These are phyloP conservation scores for Ophiocordyceps camponoti-rufipedis DNA, from an alignment of 2,329 filamentous ascomycete genomes.

Conservation along the genomic window DNA sequence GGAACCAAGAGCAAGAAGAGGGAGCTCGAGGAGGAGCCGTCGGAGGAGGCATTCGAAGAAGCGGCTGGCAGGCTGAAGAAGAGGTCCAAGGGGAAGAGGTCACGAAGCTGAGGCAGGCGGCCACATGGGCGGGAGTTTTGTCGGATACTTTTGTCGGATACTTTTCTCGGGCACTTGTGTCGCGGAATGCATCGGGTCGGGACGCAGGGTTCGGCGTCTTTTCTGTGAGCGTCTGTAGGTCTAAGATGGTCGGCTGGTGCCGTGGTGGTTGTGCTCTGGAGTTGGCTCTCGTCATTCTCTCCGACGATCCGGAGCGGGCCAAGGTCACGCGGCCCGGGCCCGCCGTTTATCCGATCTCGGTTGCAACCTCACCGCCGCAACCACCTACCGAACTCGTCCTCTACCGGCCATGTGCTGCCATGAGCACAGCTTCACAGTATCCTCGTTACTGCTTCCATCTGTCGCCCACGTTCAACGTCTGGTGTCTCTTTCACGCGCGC, in stretches of 20 bases:
- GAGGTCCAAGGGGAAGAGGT: slow-evolving; percentile 1
- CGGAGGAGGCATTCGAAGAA: slow-evolving; percentile 42
- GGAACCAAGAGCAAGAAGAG: slow-evolving; percentile 33
- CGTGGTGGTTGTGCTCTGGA: not conserved
- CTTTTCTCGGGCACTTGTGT: not conserved
- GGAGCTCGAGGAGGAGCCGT: slow-evolving; percentile 42
- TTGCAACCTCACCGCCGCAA: not conserved
- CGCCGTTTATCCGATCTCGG: not conserved
- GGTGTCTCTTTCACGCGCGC: slow-evolving; percentile 34
- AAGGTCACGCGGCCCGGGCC: not conserved
- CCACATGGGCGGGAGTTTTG: not conserved
- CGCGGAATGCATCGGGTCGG: not conserved
- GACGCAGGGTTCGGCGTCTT: not conserved
- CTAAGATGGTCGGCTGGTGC: not conserved
- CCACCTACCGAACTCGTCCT: not conserved
- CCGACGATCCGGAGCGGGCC: not conserved
- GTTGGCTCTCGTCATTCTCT: not conserved
- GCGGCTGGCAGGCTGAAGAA: slow-evolving; percentile 28
- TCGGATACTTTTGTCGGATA: not conserved
- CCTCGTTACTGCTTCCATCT: slow-evolving; percentile 45
- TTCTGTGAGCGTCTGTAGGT: not conserved
- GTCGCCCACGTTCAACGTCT: slow-evolving; percentile 40
- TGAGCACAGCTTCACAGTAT: slow-evolving; percentile 33
- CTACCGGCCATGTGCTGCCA: slow-evolving; percentile 23
- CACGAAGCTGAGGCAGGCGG: not conserved